These are phyloP conservation scores for Astrothelium macrocarpum DNA, from an alignment of 495 filamentous ascomycete genomes.

Conservation along the genomic window DNA sequence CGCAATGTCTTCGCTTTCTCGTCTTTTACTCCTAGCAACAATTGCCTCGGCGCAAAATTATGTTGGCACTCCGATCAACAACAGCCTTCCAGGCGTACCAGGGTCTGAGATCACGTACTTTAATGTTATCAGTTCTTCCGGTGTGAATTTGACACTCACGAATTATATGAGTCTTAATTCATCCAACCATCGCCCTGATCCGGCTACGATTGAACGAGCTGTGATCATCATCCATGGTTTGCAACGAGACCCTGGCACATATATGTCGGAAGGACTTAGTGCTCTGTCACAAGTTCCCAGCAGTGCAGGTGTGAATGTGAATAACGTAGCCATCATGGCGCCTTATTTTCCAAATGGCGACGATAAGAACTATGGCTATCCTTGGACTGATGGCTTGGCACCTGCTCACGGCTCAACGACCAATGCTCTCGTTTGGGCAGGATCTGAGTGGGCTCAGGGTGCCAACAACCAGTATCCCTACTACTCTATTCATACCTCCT, in stretches of 20 bases:
- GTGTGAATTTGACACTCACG: background rate
- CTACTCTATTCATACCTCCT: slow-evolving; percentile 11
- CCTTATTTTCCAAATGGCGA: slow-evolving; percentile 20
- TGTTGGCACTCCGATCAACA: slow-evolving; percentile 4
- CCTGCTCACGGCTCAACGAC: slow-evolving; percentile 13
- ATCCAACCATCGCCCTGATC: background rate
- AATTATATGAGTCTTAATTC: slow-evolving; percentile 1
- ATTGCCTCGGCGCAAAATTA: background rate
- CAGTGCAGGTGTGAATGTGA: slow-evolving; percentile 11
- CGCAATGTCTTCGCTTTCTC: background rate
- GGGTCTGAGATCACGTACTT: slow-evolving; percentile 7
- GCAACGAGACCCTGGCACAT: slow-evolving; percentile 14
- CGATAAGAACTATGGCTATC: slow-evolving; percentile 19
- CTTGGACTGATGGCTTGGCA: slow-evolving; percentile 16
- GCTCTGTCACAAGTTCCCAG: slow-evolving; percentile 11
- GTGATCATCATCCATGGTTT: slow-evolving; percentile 4
- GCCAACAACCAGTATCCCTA: slow-evolving; percentile 19
- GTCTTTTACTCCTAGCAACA: background rate
- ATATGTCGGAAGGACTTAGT: slow-evolving; percentile 15
- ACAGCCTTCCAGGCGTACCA: background rate
- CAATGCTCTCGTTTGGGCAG: slow-evolving; percentile 20
- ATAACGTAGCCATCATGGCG: slow-evolving; percentile 16
- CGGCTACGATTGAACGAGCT: background rate
- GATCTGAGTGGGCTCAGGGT: slow-evolving; percentile 20
- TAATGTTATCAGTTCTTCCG: background rate